These are phyloP conservation scores for Eucalyptus cloeziana DNA, from an alignment of 345 rosid species.

Conservation along the genomic window DNA sequence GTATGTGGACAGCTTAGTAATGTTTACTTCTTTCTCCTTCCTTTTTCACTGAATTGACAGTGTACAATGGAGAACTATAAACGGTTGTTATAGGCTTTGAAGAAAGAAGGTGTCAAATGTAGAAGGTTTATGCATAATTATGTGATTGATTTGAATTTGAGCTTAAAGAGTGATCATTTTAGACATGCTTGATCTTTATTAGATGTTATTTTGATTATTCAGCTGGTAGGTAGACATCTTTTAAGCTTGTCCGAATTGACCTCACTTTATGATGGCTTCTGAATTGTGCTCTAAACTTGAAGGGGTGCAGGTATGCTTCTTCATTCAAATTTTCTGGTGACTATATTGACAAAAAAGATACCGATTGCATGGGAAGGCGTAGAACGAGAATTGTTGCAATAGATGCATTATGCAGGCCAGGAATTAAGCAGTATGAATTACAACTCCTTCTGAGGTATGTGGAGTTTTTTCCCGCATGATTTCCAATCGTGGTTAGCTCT, in stretches of 20 bases:
- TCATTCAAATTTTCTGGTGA: conserved; percentile 84
- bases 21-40: background rate
- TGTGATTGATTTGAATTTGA: background rate
- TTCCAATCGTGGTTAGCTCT: background rate
- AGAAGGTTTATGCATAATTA: background rate
- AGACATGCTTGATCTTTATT: background rate
- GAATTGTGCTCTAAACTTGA: background rate
- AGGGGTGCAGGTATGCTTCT: conserved; percentile 68
- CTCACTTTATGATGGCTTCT: conserved; percentile 1
- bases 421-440: conserved; percentile 42
- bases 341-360: conserved; percentile 43
- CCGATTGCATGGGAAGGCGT: conserved; percentile 51
- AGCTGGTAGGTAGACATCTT: background rate
- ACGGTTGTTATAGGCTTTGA: background rate
- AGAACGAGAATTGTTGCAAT: conserved; percentile 65
- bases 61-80: background rate
- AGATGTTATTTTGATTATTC: background rate
- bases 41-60: background rate
- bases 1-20: background rate
- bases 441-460: conserved; percentile 57
- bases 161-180: background rate
- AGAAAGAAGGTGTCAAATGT: background rate
- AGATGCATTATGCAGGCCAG: conserved; percentile 68
- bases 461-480: background rate
- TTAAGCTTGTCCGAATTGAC: background rate